Percentiles rank a stretch among this genome's conserved stretches.
phyloP scores from a whole-genome alignment of 441 rosid species.

The Euphorbia schlechtendalii region DNA sequence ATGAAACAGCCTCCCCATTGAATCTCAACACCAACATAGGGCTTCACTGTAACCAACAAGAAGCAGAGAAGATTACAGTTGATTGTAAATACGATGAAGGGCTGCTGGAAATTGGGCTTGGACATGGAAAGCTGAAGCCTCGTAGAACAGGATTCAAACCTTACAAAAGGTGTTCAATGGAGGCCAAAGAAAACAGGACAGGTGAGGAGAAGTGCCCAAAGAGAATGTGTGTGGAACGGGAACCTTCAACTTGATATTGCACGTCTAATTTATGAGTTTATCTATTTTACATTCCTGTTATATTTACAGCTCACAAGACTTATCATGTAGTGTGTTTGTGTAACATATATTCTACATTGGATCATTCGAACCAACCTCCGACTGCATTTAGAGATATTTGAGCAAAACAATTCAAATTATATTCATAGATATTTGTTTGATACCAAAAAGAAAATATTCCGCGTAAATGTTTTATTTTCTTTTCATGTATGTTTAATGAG shows the following conservation, averaged over 20 bases:
- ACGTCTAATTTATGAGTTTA: constrained; percentile 24
- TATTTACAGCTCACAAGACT: constrained; percentile 32
- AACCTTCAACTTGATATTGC: constrained; percentile 37
- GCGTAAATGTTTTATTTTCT: no score
- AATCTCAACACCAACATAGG: constrained; percentile 44
- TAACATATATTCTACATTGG: constrained; percentile 22
- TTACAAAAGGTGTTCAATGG: constrained; percentile 84
- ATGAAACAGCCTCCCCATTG: constrained; percentile 27
- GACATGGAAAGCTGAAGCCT: constrained; percentile 45
- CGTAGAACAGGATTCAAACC: constrained; percentile 85
- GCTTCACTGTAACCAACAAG: constrained; percentile 25
- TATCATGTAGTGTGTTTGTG: constrained; percentile 37
- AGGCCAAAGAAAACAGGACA: constrained; percentile 60
- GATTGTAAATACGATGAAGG: constrained; percentile 27
- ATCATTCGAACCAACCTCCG: constrained; percentile 21
- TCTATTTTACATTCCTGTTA: constrained; percentile 17
- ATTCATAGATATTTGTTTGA: no score
- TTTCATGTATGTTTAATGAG: no score
- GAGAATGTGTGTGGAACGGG: constrained; percentile 73
- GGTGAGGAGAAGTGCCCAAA: constrained; percentile 68
- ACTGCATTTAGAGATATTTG: no score
- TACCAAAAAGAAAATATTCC: no score
- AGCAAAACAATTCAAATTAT: no score
- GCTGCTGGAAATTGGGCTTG: constrained; percentile 51
- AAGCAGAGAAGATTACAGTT: constrained; percentile 32